Evolutionary conservation across 352 stramenopile genomes (phyloP).

Genomic region (Globisporangium sylvaticum): DNA sequence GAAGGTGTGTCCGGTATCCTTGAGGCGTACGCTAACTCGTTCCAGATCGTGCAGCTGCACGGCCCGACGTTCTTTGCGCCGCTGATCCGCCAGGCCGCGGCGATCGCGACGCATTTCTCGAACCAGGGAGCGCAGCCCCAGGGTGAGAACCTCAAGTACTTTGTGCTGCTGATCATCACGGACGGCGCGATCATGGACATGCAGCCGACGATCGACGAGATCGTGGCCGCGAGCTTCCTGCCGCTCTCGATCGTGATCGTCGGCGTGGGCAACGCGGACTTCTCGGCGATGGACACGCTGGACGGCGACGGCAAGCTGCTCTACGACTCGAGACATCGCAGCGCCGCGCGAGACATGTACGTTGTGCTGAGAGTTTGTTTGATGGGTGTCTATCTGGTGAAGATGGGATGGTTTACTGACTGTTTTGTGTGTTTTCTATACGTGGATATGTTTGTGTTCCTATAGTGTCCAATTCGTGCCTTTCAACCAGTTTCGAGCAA

Average conservation of each 20-base stretch:
- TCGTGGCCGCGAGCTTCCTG: slow-evolving; percentile 60
- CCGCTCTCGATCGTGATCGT: slow-evolving; percentile 83
- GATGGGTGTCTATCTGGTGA: not conserved
- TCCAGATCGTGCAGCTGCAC: slow-evolving; percentile 63
- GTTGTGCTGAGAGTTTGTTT: slow-evolving; percentile 16
- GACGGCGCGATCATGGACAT: slow-evolving; percentile 80
- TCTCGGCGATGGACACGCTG: slow-evolving; percentile 56
- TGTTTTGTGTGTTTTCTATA: not conserved
- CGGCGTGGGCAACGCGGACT: slow-evolving; percentile 72
- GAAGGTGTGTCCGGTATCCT: slow-evolving; percentile 62
- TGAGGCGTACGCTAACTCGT: slow-evolving; percentile 54
- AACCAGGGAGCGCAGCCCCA: not conserved
- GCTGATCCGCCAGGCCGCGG: slow-evolving; percentile 56
- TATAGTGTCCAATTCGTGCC: slow-evolving; percentile 71
- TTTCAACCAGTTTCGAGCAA: slow-evolving; percentile 66
- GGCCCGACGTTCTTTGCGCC: slow-evolving; percentile 81
- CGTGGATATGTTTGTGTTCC: slow-evolving; percentile 2
- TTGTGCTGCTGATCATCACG: slow-evolving; percentile 70
- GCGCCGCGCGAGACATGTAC: slow-evolving; percentile 61
- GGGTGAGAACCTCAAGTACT: slow-evolving; percentile 61
- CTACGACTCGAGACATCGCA: slow-evolving; percentile 30
- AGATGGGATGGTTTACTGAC: not conserved
- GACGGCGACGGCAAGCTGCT: slow-evolving; percentile 61
- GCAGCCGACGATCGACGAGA: slow-evolving; percentile 61
- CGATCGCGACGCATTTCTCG: slow-evolving; percentile 57